Evolutionary conservation across 2,329 filamentous ascomycete species (phyloP), one percentile per base, ranked within the genome.

Genomic region (Davidsoniella eucalypti): DNA sequence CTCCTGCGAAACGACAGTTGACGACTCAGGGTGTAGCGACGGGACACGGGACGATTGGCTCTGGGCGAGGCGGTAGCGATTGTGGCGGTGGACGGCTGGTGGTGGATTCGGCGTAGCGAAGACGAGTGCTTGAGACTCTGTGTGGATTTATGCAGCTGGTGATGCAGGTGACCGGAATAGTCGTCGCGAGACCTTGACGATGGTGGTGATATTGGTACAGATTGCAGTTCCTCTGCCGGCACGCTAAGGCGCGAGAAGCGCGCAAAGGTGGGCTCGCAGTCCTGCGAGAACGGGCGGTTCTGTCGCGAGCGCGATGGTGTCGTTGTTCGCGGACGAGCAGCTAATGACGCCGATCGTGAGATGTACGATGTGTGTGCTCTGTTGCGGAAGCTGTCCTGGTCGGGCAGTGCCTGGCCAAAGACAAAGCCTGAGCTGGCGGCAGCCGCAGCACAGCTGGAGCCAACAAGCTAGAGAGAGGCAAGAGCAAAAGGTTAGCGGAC

Each of bases 371-470:
- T 50, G 43, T 51, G 43, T 44, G 62, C 59, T 39, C 57, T 59
- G 42, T 60, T 37, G 44, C 47, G 47, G 48, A 62, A 59, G 43
- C 57, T 59, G 42, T 60, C 62, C 49, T 46, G 44, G 18, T 54
- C 49, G 54, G 65, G 58, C 57, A 47, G 37, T 38, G 70, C 64
- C 61, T 78, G 72, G 57, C 72, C 75, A 62, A 79, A 77, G 56
- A 73, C 72, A 55, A 79, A 64, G 57, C 75, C 75, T 57, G 68
- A 70, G 62, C 73, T 69, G 57, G 75, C 75, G 59, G 74, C 73
- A 64, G 75, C 75, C 61, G 77, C 71, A 56, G 73, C 74, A 64
- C 74, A 75, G 62, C 75, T 73, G 57, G 75, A 72, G 63, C 74
- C 75, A 64, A 78, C 71, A 58, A 79, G 73, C 75, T 79, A 58